Evolutionary conservation across 306 rosid genomes (phyloP).

Genomic region (Glycine soja): DNA sequence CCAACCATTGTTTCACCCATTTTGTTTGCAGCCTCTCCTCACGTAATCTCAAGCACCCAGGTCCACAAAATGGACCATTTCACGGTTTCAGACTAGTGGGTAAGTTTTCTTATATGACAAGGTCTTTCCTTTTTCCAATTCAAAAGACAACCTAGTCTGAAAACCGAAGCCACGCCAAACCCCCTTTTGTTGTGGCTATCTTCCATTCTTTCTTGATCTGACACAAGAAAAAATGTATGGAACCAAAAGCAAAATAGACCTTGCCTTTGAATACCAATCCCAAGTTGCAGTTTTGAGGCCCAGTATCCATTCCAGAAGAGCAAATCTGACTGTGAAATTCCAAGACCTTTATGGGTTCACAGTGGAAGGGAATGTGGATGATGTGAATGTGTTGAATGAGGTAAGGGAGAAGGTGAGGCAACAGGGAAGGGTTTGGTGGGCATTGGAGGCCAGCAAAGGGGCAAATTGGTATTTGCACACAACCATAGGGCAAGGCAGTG

Average conservation of each 20-base stretch:
- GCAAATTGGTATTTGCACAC: conserved; percentile 92
- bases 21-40: conserved; percentile 27
- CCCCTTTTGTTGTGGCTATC: conserved; percentile 22
- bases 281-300: conserved; percentile 87
- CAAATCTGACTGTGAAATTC: conserved; percentile 91
- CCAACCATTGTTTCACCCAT: conserved; percentile 38
- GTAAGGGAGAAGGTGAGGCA: conserved; percentile 96
- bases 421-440: conserved; percentile 98
- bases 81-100: conserved; percentile 55
- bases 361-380: conserved; percentile 99
- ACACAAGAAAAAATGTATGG: conserved; percentile 67
- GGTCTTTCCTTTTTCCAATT: conserved; percentile 43
- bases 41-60: conserved; percentile 47
- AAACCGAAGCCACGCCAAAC: background rate
- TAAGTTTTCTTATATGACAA: conserved; percentile 50
- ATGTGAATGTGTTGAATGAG: conserved; percentile 96
- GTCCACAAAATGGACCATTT: conserved; percentile 56
- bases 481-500: conserved; percentile 76
- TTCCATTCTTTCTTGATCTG: conserved; percentile 50
- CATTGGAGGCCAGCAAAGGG: conserved; percentile 94
- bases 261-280: conserved; percentile 85
- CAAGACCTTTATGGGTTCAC: conserved; percentile 96
- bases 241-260: conserved; percentile 79
- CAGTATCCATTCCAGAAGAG: conserved; percentile 90
- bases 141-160: conserved; percentile 37